phyloP scores from a whole-genome alignment of 2,329 filamentous ascomycete genomes.

The Truncatella angustata region DNA sequence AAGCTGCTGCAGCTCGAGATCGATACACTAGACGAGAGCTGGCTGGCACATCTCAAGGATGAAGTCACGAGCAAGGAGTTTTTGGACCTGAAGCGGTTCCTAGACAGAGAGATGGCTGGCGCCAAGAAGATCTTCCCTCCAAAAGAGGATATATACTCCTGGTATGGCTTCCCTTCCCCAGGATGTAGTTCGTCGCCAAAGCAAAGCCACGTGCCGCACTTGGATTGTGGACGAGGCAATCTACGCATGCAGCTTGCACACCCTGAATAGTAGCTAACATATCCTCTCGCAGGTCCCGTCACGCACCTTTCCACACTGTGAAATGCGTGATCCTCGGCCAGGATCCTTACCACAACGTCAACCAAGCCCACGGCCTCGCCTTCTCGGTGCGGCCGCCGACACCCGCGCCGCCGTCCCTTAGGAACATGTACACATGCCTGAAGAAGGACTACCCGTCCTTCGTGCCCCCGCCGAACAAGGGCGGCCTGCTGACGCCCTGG shows the following conservation, averaged over 20 bases:
- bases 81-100: constrained; percentile 81
- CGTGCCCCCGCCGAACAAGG: constrained; percentile 69
- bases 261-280: too few relatives aligned
- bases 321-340: constrained; percentile 94
- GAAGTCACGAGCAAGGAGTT: constrained; percentile 79
- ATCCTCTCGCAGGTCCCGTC: constrained; percentile 68
- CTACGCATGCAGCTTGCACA: too few relatives aligned
- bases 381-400: constrained; percentile 94
- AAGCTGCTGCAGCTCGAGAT: constrained; percentile 85
- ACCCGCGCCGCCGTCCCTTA: constrained; percentile 81
- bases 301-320: constrained; percentile 84
- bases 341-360: constrained; percentile 94
- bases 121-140: constrained; percentile 86
- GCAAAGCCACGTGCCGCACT: too few relatives aligned
- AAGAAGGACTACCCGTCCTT: constrained; percentile 87
- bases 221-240: too few relatives aligned
- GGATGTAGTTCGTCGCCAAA: too few relatives aligned
- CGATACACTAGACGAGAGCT: constrained; percentile 85
- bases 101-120: constrained; percentile 71
- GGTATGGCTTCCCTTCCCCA: too few relatives aligned
- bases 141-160: constrained; percentile 86
- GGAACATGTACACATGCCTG: constrained; percentile 89
- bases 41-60: constrained; percentile 85
- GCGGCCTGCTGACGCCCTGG: constrained; percentile 88
- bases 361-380: constrained; percentile 93